Conservation (phyloP, 140 eudicot genomes). For the Oenanthe javanica region DNA sequence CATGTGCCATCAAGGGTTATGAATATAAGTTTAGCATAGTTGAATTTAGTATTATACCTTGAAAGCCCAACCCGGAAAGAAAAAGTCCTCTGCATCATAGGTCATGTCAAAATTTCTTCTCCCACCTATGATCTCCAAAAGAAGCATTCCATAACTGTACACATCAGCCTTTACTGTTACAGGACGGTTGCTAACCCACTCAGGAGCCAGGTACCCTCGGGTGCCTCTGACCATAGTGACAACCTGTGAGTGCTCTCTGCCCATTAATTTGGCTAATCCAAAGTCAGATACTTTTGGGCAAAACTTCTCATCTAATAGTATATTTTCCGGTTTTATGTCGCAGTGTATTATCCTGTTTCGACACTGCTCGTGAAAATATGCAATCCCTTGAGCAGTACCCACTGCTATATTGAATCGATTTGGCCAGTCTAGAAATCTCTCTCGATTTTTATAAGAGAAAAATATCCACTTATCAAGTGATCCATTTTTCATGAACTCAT, state of each 20-base stretch:
- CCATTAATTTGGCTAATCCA: slow-evolving; percentile 91
- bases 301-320: slow-evolving; percentile 70
- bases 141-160: slow-evolving; percentile 94
- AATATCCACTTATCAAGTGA: slow-evolving; percentile 96
- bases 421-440: slow-evolving; percentile 71
- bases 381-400: slow-evolving; percentile 93
- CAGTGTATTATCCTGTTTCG: slow-evolving; percentile 88
- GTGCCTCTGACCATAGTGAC: slow-evolving; percentile 99
- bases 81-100: slow-evolving; percentile 69
- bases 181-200: slow-evolving; percentile 94
- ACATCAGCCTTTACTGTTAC: slow-evolving; percentile 96
- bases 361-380: slow-evolving; percentile 95
- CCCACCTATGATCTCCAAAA: slow-evolving; percentile 85
- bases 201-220: slow-evolving; percentile 94
- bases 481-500: slow-evolving; percentile 92
- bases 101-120: slow-evolving; percentile 90
- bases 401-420: slow-evolving; percentile 71
- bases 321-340: slow-evolving; percentile 94
- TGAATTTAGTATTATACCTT: slow-evolving; percentile 41
- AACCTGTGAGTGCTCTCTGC: slow-evolving; percentile 87
- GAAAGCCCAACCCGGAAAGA: slow-evolving; percentile 96
- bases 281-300: slow-evolving; percentile 94
- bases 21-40: neutral
- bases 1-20: no score
- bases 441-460: slow-evolving; percentile 39